Base-by-base conservation (phyloP, 2,329 filamentous ascomycete species). In the Paraphaeosphaeria sporulosa region DNA sequence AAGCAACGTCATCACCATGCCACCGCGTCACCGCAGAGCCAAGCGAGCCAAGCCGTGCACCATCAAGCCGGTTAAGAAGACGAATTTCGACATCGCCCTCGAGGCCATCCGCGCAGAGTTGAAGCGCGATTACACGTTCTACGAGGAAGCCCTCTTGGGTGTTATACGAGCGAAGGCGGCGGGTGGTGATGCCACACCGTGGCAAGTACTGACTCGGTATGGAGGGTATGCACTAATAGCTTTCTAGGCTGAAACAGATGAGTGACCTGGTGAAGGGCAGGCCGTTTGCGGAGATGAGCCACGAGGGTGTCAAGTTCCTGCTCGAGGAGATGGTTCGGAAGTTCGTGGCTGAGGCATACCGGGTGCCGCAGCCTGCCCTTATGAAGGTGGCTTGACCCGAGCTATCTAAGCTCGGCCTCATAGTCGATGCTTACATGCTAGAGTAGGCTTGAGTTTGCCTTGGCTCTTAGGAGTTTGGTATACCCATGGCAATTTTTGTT, bases 251-350 rank as follows among this genome's bases (percentile, higher is more conserved):
- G n/a, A 23, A 10, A 5, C 52, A 46, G 40, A 55, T 47, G 52
- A 23, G 21, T 13, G 42, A 46, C 19, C n/a, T 55, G 27, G 52
- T 55, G 7, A 46, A 32, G 27, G 52, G 42, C 42, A 55, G 47
- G 40, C 52, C 52, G 12, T n/a, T 55, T 12, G 52, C 52, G 5
- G 40, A 38, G 30, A 55, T 55, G 30, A 36, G 25, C 27, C 52
- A 55, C 19, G 52, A 55, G 30, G 52, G 52, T 13, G 10, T 55
- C 10, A 44, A 44, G 40, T 55, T 55, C 52, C 42, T 55, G 7
- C 1, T 55, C 12, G 52, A 55, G 12, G 52, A 55, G 19, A 47
- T 46, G 30, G 40, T 54, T 2, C 42, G 27, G 15, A 27, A 55
- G 10, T 25, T 38, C 27, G 52, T 36, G 30, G 19, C 8, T 10